Conservation (phyloP, 768 basidiomycete species). For the Mycena floridula region DNA sequence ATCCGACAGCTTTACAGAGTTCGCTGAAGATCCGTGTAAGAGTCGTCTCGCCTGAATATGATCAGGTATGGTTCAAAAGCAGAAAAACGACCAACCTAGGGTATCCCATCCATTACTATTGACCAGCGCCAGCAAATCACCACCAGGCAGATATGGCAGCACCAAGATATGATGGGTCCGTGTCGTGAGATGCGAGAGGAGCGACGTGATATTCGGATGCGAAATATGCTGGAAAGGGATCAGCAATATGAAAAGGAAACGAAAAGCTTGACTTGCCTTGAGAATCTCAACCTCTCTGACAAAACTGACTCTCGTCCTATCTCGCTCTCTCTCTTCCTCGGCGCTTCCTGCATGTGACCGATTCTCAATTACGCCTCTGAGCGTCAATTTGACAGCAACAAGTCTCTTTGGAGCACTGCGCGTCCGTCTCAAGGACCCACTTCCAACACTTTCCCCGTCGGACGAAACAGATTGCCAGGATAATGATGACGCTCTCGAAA, state of each 20-base stretch:
- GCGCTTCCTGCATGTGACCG: constrained; percentile 13
- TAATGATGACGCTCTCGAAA: constrained; percentile 3
- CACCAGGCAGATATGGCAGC: constrained; percentile 69
- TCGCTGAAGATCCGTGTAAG: constrained; percentile 71
- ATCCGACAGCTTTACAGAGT: constrained; percentile 70
- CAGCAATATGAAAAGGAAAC: constrained; percentile 6
- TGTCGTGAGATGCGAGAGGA: constrained; percentile 66
- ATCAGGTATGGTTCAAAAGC: constrained; percentile 6
- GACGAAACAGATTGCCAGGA: constrained; percentile 4
- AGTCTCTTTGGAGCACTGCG: constrained; percentile 18
- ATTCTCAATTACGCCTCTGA: constrained; percentile 20
- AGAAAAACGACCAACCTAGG: constrained; percentile 21
- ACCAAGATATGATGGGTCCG: constrained; percentile 72
- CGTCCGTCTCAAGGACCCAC: constrained; percentile 1
- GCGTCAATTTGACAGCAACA: constrained; percentile 45
- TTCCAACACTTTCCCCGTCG: constrained; percentile 7
- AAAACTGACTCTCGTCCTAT: constrained; percentile 72
- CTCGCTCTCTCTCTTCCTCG: constrained; percentile 44
- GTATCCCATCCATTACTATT: constrained; percentile 46
- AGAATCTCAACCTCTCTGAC: constrained; percentile 81
- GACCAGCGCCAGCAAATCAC: constrained; percentile 76
- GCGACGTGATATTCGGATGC: constrained; percentile 74
- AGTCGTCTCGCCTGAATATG: constrained; percentile 36
- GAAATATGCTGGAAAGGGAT: constrained; percentile 55
- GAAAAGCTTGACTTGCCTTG: constrained; percentile 41